Evolutionary conservation across 495 filamentous ascomycete genomes (phyloP).

Genomic region (Cryomyces minteri): DNA sequence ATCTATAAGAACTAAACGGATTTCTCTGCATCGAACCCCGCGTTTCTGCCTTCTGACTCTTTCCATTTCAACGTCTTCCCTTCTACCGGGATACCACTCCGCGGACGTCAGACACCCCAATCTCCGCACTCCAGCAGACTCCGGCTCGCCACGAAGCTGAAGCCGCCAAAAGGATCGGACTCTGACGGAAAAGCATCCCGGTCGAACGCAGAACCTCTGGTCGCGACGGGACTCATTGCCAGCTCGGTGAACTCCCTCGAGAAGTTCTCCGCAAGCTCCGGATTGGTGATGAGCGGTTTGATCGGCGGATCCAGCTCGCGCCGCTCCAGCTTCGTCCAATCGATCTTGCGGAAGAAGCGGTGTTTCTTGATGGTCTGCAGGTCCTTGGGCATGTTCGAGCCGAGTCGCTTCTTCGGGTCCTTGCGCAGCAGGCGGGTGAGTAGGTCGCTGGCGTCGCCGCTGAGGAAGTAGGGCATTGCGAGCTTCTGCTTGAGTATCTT

Average conservation of each 20-base stretch:
- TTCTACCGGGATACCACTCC: too few relatives aligned
- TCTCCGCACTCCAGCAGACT: slow-evolving; percentile 46
- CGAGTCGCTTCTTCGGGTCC: slow-evolving; percentile 74
- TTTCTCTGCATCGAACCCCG: too few relatives aligned
- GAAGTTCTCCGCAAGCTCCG: slow-evolving; percentile 92
- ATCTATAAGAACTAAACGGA: too few relatives aligned
- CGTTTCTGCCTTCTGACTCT: too few relatives aligned
- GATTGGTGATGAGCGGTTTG: slow-evolving; percentile 79
- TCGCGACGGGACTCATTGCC: slow-evolving; percentile 57
- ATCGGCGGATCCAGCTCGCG: slow-evolving; percentile 76
- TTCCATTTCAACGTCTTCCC: too few relatives aligned
- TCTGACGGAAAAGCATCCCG: slow-evolving; percentile 27
- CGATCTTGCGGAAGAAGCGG: slow-evolving; percentile 88
- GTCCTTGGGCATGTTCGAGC: slow-evolving; percentile 75
- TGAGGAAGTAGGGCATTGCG: slow-evolving; percentile 67
- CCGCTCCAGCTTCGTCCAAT: slow-evolving; percentile 68
- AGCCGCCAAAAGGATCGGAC: slow-evolving; percentile 76
- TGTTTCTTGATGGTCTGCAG: slow-evolving; percentile 74
- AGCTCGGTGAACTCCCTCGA: slow-evolving; percentile 69
- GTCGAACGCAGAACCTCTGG: slow-evolving; percentile 38
- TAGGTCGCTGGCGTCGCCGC: slow-evolving; percentile 80
- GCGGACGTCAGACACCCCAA: background rate
- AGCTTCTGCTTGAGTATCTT: slow-evolving; percentile 89
- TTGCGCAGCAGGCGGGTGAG: slow-evolving; percentile 77
- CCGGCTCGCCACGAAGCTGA: slow-evolving; percentile 82